phyloP scores from a whole-genome alignment of 2,329 filamentous ascomycete genomes.

The Sphaceloma murrayae region DNA sequence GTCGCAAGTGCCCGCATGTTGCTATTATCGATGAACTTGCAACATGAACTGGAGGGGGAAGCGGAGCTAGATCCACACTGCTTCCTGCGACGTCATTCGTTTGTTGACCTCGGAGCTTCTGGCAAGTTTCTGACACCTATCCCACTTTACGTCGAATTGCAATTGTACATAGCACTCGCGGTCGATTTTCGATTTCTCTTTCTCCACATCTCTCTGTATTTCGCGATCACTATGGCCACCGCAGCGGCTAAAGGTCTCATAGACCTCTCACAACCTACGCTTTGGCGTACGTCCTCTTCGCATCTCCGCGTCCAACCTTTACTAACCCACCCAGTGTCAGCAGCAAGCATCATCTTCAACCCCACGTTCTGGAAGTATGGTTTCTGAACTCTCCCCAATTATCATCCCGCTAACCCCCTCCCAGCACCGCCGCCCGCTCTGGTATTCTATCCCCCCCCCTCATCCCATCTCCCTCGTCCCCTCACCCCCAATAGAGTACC shows the following conservation, averaged over 20 bases:
- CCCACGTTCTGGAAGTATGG: conserved; percentile 99
- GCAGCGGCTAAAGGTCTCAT: conserved; percentile 23
- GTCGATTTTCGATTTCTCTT: background rate
- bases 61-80: conserved; percentile 8
- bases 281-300: conserved; percentile 36
- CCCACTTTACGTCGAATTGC: conserved; percentile 9
- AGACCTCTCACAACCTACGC: conserved; percentile 38
- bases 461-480: conserved; percentile 8
- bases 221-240: conserved; percentile 6
- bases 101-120: conserved; percentile 7
- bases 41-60: conserved; percentile 8
- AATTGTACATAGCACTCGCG: background rate
- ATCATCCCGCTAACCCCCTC: conserved; percentile 11
- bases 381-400: background rate
- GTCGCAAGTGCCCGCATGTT: too few relatives aligned
- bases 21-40: background rate
- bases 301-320: conserved; percentile 18
- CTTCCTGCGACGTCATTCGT: conserved; percentile 13
- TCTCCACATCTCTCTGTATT: background rate
- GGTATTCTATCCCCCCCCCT: conserved; percentile 40
- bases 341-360: conserved; percentile 79
- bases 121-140: conserved; percentile 4
- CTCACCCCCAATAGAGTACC: conserved; percentile 59
- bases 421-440: conserved; percentile 71
- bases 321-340: conserved; percentile 53